These are phyloP conservation scores for Puccinellia tenuiflora DNA, from an alignment of 176 grass and related monocot species.

Conservation along the genomic window DNA sequence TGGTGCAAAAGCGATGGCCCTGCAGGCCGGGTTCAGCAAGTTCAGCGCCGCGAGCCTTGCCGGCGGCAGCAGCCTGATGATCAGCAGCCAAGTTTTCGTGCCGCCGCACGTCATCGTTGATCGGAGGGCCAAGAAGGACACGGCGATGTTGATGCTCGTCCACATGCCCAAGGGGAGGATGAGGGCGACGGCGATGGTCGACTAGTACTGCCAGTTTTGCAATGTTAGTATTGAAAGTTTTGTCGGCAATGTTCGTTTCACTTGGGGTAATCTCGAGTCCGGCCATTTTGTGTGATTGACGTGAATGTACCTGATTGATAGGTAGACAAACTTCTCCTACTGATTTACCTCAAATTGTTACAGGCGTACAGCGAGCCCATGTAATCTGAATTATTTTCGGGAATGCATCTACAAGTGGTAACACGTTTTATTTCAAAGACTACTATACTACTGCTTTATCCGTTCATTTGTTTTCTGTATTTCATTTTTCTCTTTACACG, in stretches of 20 bases:
- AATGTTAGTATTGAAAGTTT: neutral
- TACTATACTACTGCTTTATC: neutral
- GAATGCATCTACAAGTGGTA: neutral
- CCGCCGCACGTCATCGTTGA: constrained; percentile 39
- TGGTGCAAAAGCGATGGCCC: neutral
- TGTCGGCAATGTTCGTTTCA: neutral
- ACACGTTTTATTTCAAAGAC: neutral
- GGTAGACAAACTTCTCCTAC: neutral
- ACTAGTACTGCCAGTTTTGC: neutral
- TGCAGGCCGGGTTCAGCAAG: neutral
- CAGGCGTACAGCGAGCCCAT: neutral
- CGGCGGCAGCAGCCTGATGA: neutral
- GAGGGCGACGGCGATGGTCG: neutral
- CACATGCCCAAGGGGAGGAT: constrained; percentile 14
- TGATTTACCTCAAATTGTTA: neutral
- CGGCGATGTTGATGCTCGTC: constrained; percentile 15
- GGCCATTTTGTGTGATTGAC: neutral
- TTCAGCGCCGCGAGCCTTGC: neutral
- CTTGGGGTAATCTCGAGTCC: neutral
- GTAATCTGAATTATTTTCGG: neutral
- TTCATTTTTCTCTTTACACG: neutral
- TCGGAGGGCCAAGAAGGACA: constrained; percentile 25
- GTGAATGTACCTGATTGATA: neutral
- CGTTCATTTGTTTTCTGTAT: neutral
- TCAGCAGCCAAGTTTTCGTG: constrained; percentile 35